Percentiles rank a stretch among this genome's conserved stretches.
Conservation (phyloP, 2,329 filamentous ascomycete species). For the Berkeleyomyces rouxiae region DNA sequence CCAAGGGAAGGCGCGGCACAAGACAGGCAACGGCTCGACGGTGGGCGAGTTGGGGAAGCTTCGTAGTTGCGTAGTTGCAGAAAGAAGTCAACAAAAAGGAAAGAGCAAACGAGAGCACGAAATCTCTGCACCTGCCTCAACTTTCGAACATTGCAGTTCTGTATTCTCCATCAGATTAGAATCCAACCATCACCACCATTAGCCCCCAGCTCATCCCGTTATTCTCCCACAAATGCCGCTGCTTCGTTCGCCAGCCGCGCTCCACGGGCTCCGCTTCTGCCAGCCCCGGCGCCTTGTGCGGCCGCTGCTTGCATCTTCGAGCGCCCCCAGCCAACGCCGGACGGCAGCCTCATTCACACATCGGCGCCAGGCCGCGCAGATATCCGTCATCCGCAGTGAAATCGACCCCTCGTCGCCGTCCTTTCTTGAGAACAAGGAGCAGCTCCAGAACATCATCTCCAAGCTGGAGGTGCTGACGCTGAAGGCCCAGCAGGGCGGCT, state of each 20-base stretch:
- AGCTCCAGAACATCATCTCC: slow-evolving; percentile 59
- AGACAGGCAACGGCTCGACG: not conserved
- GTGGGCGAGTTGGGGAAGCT: not conserved
- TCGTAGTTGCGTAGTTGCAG: not conserved
- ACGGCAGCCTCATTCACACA: slow-evolving; percentile 61
- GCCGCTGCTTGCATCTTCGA: slow-evolving; percentile 14
- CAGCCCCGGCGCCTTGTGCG: slow-evolving; percentile 18
- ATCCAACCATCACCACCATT: not conserved
- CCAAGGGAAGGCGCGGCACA: not conserved
- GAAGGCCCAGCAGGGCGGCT: slow-evolving; percentile 58
- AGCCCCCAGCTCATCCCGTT: not conserved
- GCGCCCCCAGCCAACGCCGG: slow-evolving; percentile 20
- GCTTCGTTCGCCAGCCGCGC: not conserved
- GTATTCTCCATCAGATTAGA: too few relatives aligned
- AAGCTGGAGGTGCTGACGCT: slow-evolving; percentile 54
- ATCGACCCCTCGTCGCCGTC: slow-evolving; percentile 64
- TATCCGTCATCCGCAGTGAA: slow-evolving; percentile 60
- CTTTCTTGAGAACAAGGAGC: slow-evolving; percentile 62
- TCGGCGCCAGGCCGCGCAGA: slow-evolving; percentile 62
- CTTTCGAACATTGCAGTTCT: not conserved
- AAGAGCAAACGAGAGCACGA: not conserved
- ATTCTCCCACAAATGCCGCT: not conserved
- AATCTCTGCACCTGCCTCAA: slow-evolving; percentile 9
- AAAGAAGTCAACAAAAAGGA: not conserved
- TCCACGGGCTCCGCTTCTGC: not conserved